A percentile compares a stretch with the other conserved stretches of the same genome.
Conservation (phyloP, 345 rosid genomes). For the Melaleuca quinquenervia region DNA sequence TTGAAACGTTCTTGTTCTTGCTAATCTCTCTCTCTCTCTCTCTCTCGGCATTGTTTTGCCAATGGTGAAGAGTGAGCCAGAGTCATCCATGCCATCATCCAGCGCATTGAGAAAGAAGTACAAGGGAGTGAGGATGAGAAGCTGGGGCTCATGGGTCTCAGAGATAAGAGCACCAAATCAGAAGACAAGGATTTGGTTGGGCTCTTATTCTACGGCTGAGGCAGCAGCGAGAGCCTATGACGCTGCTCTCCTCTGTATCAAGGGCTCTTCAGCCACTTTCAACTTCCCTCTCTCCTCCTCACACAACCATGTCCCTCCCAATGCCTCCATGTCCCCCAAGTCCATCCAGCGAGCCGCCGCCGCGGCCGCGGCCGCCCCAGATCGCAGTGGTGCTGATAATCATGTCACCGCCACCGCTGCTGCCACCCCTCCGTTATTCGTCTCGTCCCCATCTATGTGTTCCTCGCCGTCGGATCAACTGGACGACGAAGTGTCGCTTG, state of each 20-base stretch:
- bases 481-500: constrained; percentile 15
- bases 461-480: constrained; percentile 31
- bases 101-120: constrained; percentile 41
- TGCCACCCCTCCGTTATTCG: constrained; percentile 5
- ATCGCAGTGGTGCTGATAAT: not conserved
- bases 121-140: constrained; percentile 97
- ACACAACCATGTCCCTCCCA: constrained; percentile 13
- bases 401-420: not conserved
- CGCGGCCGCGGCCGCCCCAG: constrained; percentile 2
- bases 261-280: constrained; percentile 61
- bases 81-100: constrained; percentile 12
- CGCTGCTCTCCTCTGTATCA: constrained; percentile 89
- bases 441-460: constrained; percentile 19
- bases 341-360: constrained; percentile 77
- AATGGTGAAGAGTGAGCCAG: constrained; percentile 64
- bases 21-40: not conserved
- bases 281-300: constrained; percentile 57
- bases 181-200: constrained; percentile 94
- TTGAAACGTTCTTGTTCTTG: not conserved
- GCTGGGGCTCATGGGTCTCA: constrained; percentile 99
- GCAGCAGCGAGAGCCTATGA: constrained; percentile 98
- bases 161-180: constrained; percentile 96
- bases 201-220: constrained; percentile 89
- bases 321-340: constrained; percentile 63
- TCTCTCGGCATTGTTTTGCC: not conserved